phyloP scores from a whole-genome alignment of 148 eudicot genomes.

The Vaccinium myrtillus region DNA sequence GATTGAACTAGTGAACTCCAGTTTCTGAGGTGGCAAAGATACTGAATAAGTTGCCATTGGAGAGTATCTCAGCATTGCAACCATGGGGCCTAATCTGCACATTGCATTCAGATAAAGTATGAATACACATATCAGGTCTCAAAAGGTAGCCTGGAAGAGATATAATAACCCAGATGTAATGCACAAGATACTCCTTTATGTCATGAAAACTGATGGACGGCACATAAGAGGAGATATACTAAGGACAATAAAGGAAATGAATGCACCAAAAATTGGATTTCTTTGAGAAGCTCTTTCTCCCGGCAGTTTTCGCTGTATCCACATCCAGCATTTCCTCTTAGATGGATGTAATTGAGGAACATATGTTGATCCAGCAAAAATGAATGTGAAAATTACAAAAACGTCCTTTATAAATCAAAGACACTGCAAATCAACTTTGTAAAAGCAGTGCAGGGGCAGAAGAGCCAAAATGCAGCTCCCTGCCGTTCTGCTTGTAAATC shows the following conservation, averaged over 20 bases:
- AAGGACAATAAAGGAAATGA: neutral
- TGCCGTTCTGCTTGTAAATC: neutral
- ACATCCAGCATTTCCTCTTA: neutral
- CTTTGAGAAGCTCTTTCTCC: neutral
- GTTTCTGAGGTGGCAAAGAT: conserved; percentile 66
- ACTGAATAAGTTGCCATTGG: conserved; percentile 64
- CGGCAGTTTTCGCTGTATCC: neutral
- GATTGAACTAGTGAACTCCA: conserved; percentile 54
- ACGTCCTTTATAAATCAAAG: neutral
- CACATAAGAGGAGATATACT: conserved; percentile 3
- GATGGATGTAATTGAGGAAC: neutral
- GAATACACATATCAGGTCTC: conserved; percentile 2
- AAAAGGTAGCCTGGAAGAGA: neutral
- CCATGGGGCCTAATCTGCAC: conserved; percentile 89
- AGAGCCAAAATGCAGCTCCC: neutral
- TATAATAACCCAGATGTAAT: neutral
- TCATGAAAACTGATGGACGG: neutral
- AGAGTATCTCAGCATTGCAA: conserved; percentile 86
- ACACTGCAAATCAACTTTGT: neutral
- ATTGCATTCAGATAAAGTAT: neutral
- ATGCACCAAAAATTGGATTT: neutral
- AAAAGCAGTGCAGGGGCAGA: neutral
- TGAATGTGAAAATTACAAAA: neutral
- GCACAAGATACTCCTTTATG: neutral
- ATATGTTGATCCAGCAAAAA: neutral